These are phyloP conservation scores for Mollisiaceae sp. DNA, from an alignment of 2,329 filamentous ascomycete species.

Conservation along the genomic window DNA sequence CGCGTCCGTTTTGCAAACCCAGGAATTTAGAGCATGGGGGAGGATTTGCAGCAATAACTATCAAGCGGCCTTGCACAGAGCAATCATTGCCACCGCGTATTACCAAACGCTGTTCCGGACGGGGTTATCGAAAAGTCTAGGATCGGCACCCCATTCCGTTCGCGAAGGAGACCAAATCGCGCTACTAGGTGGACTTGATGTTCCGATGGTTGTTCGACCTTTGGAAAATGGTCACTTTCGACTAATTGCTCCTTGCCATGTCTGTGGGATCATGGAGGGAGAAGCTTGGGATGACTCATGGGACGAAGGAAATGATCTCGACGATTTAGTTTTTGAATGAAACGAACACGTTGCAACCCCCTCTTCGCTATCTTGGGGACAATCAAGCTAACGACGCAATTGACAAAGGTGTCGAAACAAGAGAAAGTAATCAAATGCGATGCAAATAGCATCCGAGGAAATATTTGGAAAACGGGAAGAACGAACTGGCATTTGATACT, in stretches of 20 bases:
- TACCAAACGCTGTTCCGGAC: constrained; percentile 15
- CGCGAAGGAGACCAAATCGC: constrained; percentile 12
- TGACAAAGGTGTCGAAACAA: too few relatives aligned
- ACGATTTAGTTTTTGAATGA: constrained; percentile 8
- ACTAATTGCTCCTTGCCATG: constrained; percentile 12
- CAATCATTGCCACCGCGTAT: background rate
- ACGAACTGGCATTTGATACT: too few relatives aligned
- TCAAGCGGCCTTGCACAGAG: constrained; percentile 4
- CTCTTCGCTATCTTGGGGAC: too few relatives aligned
- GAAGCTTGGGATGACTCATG: constrained; percentile 6
- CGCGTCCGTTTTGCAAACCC: constrained; percentile 1
- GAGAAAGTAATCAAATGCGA: too few relatives aligned
- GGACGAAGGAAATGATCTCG: background rate
- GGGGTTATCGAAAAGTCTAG: constrained; percentile 2
- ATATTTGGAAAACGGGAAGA: too few relatives aligned
- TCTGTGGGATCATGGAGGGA: constrained; percentile 15
- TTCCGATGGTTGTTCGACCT: constrained; percentile 13
- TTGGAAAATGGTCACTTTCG: constrained; percentile 11
- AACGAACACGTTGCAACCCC: too few relatives aligned
- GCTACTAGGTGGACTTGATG: constrained; percentile 11
- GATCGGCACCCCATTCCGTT: constrained; percentile 9
- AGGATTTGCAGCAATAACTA: background rate
- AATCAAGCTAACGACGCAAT: too few relatives aligned
- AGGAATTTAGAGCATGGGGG: constrained; percentile 4
- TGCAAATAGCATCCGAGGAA: too few relatives aligned